These are phyloP conservation scores for Didymella lethalis DNA, from an alignment of 2,329 filamentous ascomycete species.

Conservation along the genomic window DNA sequence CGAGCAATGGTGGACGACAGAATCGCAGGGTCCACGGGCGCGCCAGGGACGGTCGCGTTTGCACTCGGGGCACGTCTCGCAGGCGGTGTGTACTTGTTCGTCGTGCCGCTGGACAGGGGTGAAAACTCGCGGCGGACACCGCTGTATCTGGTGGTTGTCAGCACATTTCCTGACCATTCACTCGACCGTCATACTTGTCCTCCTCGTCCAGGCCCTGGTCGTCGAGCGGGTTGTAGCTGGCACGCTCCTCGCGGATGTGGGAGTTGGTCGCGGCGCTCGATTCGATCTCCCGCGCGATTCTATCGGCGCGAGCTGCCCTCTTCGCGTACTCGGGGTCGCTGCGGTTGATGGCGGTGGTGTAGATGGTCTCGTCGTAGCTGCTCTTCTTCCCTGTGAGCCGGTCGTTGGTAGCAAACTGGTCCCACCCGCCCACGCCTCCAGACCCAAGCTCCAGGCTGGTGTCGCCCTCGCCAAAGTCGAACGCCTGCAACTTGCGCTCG, in stretches of 20 bases:
- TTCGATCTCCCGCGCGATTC: constrained; percentile 90
- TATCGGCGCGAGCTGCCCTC: constrained; percentile 76
- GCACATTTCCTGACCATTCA: not conserved
- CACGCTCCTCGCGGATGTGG: constrained; percentile 89
- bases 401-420: constrained; percentile 93
- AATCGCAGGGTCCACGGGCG: constrained; percentile 85
- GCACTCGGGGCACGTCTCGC: constrained; percentile 81
- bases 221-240: constrained; percentile 70
- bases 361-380: constrained; percentile 92
- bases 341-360: constrained; percentile 90
- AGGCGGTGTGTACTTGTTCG: constrained; percentile 87
- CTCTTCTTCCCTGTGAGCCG: constrained; percentile 85
- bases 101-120: constrained; percentile 66
- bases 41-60: constrained; percentile 76
- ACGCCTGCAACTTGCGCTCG: constrained; percentile 81
- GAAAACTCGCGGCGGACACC: constrained; percentile 81
- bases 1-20: constrained; percentile 81
- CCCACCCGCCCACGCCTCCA: constrained; percentile 67
- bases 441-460: constrained; percentile 76
- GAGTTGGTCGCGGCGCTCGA: constrained; percentile 74
- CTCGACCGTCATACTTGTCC: constrained; percentile 72
- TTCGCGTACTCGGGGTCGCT: constrained; percentile 82
- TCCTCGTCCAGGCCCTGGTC: constrained; percentile 80
- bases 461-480: constrained; percentile 73
- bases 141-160: constrained; percentile 71